Conservation (phyloP, 352 stramenopile genomes). For the Globisporangium megalacanthum region DNA sequence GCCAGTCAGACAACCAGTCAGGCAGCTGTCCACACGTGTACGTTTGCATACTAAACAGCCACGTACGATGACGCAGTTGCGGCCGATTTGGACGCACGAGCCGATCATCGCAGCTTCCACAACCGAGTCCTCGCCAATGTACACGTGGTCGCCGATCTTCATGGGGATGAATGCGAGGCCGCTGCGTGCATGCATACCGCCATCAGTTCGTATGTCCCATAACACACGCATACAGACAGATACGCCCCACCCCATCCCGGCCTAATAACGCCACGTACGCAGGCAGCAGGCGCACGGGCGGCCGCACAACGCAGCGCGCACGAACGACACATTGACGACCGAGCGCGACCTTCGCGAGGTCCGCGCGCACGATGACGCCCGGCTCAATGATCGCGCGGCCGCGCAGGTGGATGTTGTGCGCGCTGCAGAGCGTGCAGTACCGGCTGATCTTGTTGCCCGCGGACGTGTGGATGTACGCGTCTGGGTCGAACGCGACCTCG, state of each 20-base stretch:
- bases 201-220: neutral
- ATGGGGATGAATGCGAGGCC: constrained; percentile 80
- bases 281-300: constrained; percentile 49
- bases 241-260: no score
- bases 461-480: constrained; percentile 64
- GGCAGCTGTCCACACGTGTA: no score
- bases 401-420: constrained; percentile 70
- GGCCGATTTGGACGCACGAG: constrained; percentile 77
- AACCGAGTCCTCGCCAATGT: constrained; percentile 65
- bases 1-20: neutral
- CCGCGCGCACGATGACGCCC: constrained; percentile 65
- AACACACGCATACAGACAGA: constrained; percentile 6
- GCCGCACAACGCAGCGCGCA: constrained; percentile 65
- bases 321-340: constrained; percentile 79
- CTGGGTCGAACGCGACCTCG: constrained; percentile 40
- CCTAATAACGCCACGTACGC: constrained; percentile 41
- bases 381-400: constrained; percentile 78
- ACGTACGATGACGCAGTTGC: constrained; percentile 83
- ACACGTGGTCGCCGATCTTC: constrained; percentile 79
- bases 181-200: constrained; percentile 17
- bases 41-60: neutral
- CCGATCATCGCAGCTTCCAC: constrained; percentile 83
- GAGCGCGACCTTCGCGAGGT: constrained; percentile 79
- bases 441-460: constrained; percentile 72
- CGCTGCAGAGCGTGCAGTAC: constrained; percentile 51